Evolutionary conservation across 2,329 filamentous ascomycete species (phyloP), one percentile per base, ranked within the genome.

Genomic region (Beauveria australis): DNA sequence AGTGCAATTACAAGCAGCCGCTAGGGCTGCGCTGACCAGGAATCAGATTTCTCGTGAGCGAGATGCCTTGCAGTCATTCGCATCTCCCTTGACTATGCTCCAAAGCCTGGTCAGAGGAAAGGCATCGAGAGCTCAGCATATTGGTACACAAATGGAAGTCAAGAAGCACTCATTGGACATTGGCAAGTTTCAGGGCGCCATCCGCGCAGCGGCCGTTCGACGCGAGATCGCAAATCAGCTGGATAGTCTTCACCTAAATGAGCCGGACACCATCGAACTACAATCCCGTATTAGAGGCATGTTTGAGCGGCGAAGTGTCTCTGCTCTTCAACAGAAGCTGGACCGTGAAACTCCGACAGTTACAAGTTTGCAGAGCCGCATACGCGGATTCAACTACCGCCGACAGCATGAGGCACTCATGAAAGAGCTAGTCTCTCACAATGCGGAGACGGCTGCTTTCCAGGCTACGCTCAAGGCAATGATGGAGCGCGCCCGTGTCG

Each of bases 401-500:
- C 78, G 86, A 63, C 73, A 82, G 51, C 82, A 88, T 41, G 75
- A 77, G 53, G 77, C 80, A 2, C 79, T 93, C 49, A 80, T 96
- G 16, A 83, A 87, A 18, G 81, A 89, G 47, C 82, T 97, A 28
- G 78, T 86, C 56, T 84, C 85, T 2, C 84, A 90, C 66, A 84
- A 88, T 43, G 78, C 84, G 0, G 82, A 86, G 63, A 83, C 92
- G 44, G 75, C 85, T 26, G 76, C 85, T 37, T 78, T 97, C 2
- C 94, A 99, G 73, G 85, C 86, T 30, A 76, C 92, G 8, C 81
- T 86, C 37, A 85, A 93, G 62, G 92, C 91, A 1, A 89, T 95
- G 81, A 80, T 96, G 64, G 78, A 89, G 46, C 86, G 94, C 52
- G 82, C 85, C 53, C 81, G 88, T 28, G 81, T 97, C 54, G 91